phyloP scores from a whole-genome alignment of 176 grass and related monocot species.

The Zoysia pacifica region DNA sequence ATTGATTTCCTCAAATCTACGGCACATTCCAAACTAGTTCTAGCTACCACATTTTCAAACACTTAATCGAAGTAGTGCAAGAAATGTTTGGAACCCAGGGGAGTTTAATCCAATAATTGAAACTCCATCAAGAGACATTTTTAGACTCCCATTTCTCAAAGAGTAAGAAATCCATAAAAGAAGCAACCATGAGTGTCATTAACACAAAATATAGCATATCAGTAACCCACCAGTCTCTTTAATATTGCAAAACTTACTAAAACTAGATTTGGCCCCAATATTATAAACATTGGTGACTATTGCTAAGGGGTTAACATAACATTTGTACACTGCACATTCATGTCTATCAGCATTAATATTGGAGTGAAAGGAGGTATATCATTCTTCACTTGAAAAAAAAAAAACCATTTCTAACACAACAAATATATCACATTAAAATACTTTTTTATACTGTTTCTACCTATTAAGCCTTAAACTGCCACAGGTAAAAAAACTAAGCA shows the following conservation, averaged over 20 bases:
- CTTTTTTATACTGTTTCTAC: background rate
- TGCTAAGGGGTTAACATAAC: background rate
- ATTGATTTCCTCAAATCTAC: background rate
- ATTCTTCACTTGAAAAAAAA: background rate
- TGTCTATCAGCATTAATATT: background rate
- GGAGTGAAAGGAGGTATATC: background rate
- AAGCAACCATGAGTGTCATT: background rate
- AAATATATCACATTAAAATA: background rate
- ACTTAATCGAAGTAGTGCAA: background rate
- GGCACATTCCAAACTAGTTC: background rate
- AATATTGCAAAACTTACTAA: background rate
- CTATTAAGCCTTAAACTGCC: background rate
- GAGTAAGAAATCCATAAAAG: background rate
- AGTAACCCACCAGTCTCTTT: background rate
- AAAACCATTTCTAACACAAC: background rate
- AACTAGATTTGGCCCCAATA: background rate
- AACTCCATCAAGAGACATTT: slow-evolving; percentile 13
- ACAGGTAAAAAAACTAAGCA: background rate
- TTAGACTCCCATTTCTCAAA: background rate
- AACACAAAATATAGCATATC: background rate
- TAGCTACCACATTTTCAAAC: slow-evolving; percentile 20
- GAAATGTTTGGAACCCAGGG: slow-evolving; percentile 10
- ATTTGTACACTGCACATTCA: background rate
- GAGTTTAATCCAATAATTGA: background rate
- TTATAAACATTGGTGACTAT: background rate